Evolutionary conservation across 192 early-diverging fungal species (phyloP).

Genomic region (Gaertneriomyces semiglobifer): DNA sequence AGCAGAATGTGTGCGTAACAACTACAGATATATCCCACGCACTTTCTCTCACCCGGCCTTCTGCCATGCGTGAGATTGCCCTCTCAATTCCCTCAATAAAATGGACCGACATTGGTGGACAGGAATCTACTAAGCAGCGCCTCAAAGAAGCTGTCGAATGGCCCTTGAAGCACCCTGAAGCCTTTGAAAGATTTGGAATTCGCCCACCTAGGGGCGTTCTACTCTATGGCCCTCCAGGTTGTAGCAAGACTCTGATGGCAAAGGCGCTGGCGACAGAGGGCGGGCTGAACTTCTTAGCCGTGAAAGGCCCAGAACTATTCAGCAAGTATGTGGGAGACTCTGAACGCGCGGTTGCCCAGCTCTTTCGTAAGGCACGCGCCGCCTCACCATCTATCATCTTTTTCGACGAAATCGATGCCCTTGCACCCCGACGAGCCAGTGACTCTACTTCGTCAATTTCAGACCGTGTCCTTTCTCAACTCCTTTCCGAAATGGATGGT

Average conservation of each 20-base stretch:
- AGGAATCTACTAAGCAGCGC: constrained; percentile 83
- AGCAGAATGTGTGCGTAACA: not conserved
- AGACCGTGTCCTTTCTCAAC: constrained; percentile 91
- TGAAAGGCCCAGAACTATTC: constrained; percentile 96
- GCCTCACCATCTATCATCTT: constrained; percentile 96
- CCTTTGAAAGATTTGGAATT: constrained; percentile 84
- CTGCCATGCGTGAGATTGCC: constrained; percentile 85
- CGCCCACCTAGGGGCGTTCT: constrained; percentile 94
- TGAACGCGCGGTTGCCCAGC: constrained; percentile 90
- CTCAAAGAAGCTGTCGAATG: constrained; percentile 96
- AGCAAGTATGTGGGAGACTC: constrained; percentile 99
- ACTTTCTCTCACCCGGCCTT: constrained; percentile 51
- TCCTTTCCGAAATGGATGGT: constrained; percentile 92
- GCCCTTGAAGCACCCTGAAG: constrained; percentile 93
- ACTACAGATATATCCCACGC: too few species aligned
- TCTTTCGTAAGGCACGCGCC: constrained; percentile 92
- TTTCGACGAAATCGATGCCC: constrained; percentile 98
- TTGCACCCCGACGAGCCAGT: constrained; percentile 75
- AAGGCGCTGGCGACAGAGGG: constrained; percentile 96
- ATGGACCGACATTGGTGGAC: constrained; percentile 95
- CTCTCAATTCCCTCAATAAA: constrained; percentile 90
- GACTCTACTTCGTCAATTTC: constrained; percentile 78
- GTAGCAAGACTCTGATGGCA: constrained; percentile 96
- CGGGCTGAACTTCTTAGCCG: constrained; percentile 95
- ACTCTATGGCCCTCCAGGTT: constrained; percentile 98